phyloP scores from a whole-genome alignment of 2,329 filamentous ascomycete genomes.

The Xylariaceae sp. region DNA sequence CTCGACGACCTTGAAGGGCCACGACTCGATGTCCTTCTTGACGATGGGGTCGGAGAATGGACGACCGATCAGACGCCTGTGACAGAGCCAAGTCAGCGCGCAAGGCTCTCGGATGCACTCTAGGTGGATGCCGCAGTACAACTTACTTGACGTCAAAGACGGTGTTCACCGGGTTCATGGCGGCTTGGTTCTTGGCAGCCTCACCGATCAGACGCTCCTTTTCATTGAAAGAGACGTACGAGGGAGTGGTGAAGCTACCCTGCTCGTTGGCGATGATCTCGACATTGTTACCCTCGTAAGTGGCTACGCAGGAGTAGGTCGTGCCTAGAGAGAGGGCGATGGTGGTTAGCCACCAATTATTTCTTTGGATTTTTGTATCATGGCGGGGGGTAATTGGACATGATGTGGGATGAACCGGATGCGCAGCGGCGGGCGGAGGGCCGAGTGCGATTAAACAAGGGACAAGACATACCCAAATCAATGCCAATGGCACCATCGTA shows the following conservation, averaged over 20 bases:
- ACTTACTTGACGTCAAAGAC: conserved; percentile 98
- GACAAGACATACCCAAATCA: conserved; percentile 78
- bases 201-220: conserved; percentile 99
- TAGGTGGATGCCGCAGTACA: not conserved
- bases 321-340: conserved; percentile 63
- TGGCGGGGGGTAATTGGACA: conserved; percentile 5
- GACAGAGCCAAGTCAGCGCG: conserved; percentile 8
- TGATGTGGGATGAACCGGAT: not conserved
- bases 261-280: conserved; percentile 99
- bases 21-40: conserved; percentile 98
- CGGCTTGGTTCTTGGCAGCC: conserved; percentile 99
- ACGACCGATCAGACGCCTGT: conserved; percentile 93
- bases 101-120: not conserved
- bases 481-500: conserved; percentile 99
- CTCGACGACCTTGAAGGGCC: conserved; percentile 98
- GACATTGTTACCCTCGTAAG: conserved; percentile 98
- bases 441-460: not conserved
- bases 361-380: not conserved
- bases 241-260: conserved; percentile 97
- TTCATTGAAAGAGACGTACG: conserved; percentile 98
- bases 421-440: conserved; percentile 2
- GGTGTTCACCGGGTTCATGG: conserved; percentile 98
- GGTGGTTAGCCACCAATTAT: conserved; percentile 4
- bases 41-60: conserved; percentile 93
- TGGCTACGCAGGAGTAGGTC: conserved; percentile 99